Conservation (phyloP, 2,329 filamentous ascomycete genomes). For the Verticillium albo-atrum region DNA sequence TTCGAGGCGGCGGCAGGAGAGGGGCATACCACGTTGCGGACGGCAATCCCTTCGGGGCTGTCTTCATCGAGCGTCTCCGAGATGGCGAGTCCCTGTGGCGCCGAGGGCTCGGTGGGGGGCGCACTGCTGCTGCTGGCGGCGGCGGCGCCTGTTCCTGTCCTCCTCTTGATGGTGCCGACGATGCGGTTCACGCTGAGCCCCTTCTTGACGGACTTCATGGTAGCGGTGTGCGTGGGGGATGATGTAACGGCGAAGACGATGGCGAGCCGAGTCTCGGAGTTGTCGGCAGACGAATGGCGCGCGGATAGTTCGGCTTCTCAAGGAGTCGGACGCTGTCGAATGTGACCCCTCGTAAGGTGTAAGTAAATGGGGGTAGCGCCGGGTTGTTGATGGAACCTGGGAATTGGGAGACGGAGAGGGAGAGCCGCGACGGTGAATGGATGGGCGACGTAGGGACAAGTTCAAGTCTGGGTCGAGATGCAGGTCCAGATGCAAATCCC, state of each 20-base stretch:
- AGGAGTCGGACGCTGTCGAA: not conserved
- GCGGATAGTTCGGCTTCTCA: not conserved
- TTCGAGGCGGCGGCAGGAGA: constrained; percentile 3
- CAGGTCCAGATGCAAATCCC: not conserved
- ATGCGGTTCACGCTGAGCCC: constrained; percentile 52
- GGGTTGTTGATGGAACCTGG: not conserved
- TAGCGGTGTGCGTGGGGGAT: not conserved
- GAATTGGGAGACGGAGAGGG: not conserved
- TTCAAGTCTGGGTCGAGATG: not conserved
- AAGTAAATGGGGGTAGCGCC: not conserved
- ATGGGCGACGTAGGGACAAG: too few species aligned
- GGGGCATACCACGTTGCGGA: constrained; percentile 57
- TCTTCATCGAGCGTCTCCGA: constrained; percentile 35
- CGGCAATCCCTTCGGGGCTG: constrained; percentile 63
- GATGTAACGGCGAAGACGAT: not conserved
- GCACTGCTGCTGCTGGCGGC: not conserved
- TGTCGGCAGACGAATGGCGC: not conserved
- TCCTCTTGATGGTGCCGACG: constrained; percentile 50
- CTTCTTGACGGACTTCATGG: constrained; percentile 42
- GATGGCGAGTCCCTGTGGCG: not conserved
- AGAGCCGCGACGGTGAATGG: not conserved
- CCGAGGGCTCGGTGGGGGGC: constrained; percentile 6
- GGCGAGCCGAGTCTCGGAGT: not conserved
- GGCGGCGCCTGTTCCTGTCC: constrained; percentile 20
- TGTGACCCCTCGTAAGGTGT: not conserved